Evolutionary conservation across 129 eudicot genomes (phyloP).

Genomic region (Flaveria robusta): DNA sequence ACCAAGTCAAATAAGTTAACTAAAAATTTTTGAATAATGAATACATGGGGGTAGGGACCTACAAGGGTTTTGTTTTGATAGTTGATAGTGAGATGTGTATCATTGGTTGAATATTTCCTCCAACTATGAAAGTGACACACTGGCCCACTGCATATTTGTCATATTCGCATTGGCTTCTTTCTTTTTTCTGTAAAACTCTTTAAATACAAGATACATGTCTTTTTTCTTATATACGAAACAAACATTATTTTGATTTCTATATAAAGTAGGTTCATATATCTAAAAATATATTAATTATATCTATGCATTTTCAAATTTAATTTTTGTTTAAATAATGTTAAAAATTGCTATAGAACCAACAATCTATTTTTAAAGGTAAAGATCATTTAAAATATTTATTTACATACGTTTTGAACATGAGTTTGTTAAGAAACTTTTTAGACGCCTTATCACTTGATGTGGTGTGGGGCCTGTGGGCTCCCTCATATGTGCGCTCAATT

Average conservation of each 20-base stretch:
- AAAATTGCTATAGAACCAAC: too few species aligned
- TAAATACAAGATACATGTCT: neutral
- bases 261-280: neutral
- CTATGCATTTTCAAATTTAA: neutral
- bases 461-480: too few species aligned
- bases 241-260: neutral
- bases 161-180: neutral
- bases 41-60: too few species aligned
- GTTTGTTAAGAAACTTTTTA: too few species aligned
- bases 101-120: neutral
- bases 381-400: too few species aligned
- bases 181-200: neutral
- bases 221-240: neutral
- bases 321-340: too few species aligned
- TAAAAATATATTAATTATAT: neutral
- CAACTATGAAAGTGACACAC: slow-evolving; percentile 5
- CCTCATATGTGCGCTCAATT: too few species aligned
- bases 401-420: too few species aligned
- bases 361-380: too few species aligned
- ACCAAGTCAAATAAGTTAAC: too few species aligned
- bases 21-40: too few species aligned
- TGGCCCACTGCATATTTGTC: neutral
- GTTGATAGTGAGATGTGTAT: slow-evolving; percentile 21
- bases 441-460: too few species aligned
- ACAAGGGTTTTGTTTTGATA: slow-evolving; percentile 6